Conservation (phyloP, 805 yeast species). For the Nakazawaea populi region DNA sequence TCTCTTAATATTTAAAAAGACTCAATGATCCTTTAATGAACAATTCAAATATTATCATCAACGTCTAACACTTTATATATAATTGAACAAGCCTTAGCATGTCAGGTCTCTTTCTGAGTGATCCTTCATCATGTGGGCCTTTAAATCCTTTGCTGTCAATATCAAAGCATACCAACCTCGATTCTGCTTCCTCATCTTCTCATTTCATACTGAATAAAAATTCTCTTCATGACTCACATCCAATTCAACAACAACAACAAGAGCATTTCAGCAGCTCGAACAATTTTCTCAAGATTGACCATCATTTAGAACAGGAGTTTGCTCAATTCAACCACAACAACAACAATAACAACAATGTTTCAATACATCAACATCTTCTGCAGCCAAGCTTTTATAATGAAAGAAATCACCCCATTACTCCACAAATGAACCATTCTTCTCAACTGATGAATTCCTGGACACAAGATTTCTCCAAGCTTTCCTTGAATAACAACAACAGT, state of each 20-base stretch:
- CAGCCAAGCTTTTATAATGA: background rate
- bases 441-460: conserved; percentile 1
- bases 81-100: background rate
- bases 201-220: background rate
- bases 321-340: conserved; percentile 21
- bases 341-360: background rate
- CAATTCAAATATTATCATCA: background rate
- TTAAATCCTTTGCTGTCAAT: conserved; percentile 37
- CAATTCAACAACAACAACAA: background rate
- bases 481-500: background rate
- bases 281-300: conserved; percentile 21
- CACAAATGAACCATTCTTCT: background rate
- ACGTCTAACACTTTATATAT: background rate
- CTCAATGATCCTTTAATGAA: background rate
- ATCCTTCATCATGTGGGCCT: conserved; percentile 36
- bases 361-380: background rate
- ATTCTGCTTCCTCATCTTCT: background rate
- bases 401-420: background rate
- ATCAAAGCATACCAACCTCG: conserved; percentile 29
- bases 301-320: conserved; percentile 32
- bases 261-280: background rate
- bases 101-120: conserved; percentile 10
- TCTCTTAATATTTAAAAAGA: background rate
- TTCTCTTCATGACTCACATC: background rate
- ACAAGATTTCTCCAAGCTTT: conserved; percentile 1